Evolutionary conservation across 2,329 filamentous ascomycete species (phyloP).

Genomic region (Aaosphaeria arxii): DNA sequence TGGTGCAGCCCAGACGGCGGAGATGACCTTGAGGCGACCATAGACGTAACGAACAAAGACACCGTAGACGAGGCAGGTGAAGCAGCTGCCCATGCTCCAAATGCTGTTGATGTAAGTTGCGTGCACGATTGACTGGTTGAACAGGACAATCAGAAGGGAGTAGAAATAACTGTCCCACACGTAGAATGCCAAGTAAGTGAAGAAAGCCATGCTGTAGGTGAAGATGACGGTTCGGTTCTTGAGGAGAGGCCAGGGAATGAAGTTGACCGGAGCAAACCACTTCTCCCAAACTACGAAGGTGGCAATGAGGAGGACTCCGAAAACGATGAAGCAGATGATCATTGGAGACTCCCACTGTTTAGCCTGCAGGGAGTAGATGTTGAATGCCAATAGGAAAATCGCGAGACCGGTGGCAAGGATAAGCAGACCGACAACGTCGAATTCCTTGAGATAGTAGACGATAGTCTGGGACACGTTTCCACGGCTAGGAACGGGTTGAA

Average conservation of each 20-base stretch:
- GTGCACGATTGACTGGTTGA: slow-evolving; percentile 21
- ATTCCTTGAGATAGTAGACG: slow-evolving; percentile 56
- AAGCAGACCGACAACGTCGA: slow-evolving; percentile 61
- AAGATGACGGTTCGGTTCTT: slow-evolving; percentile 50
- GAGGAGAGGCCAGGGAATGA: slow-evolving; percentile 46
- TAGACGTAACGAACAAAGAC: slow-evolving; percentile 15
- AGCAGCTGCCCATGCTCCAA: slow-evolving; percentile 29
- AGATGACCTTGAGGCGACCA: slow-evolving; percentile 19
- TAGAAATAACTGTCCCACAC: slow-evolving; percentile 40
- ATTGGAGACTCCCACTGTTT: slow-evolving; percentile 28
- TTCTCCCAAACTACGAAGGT: slow-evolving; percentile 39
- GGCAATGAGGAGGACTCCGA: slow-evolving; percentile 33
- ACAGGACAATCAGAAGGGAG: slow-evolving; percentile 40
- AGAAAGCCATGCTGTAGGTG: slow-evolving; percentile 49
- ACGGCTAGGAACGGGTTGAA: slow-evolving; percentile 41
- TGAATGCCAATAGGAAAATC: slow-evolving; percentile 69
- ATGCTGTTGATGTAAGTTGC: slow-evolving; percentile 37
- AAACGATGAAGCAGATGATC: slow-evolving; percentile 39
- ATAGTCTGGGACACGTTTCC: slow-evolving; percentile 49
- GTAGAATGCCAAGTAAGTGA: slow-evolving; percentile 21
- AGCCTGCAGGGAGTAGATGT: slow-evolving; percentile 41
- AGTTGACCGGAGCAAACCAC: slow-evolving; percentile 36
- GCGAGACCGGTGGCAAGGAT: slow-evolving; percentile 59
- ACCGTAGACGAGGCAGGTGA: slow-evolving; percentile 20
- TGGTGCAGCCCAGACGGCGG: slow-evolving; percentile 22